Base-by-base conservation (phyloP, 2,329 filamentous ascomycete genomes). In the Chaetomiaceae sp. region DNA sequence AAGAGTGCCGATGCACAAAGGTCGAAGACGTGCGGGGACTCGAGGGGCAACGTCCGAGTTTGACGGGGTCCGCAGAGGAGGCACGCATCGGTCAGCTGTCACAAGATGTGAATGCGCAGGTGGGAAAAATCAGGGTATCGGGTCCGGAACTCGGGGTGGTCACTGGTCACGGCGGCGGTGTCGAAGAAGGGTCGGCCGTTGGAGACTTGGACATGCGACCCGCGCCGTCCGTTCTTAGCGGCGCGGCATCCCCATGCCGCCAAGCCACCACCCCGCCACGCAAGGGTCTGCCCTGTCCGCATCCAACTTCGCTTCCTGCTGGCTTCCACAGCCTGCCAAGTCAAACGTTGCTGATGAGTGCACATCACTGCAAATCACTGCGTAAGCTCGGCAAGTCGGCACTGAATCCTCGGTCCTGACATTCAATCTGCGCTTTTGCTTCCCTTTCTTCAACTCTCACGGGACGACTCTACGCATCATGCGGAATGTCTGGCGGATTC, bases 281-380 rank as follows among this genome's bases (percentile, higher is more conserved):
- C 27, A 12, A 45, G 53, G 53, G 17, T 5, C 29, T 6, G 37
- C 50, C 48, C 11, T 48, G 51, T 27, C 46, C 52, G 12, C 48
- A 47, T 25, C 57, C 54, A 51, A 55, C 54, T 53, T 54, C 19
- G 14, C 11, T 19, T 43, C 27, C 48, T 47, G 19, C 20, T 34
- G 46, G 34, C 51, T 47, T 29, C 43, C 42, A 46, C 44, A 37
- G 40, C 17, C 27, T 42, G 52, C 57, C 57, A 57, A 57, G 51
- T 55, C 25, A 50, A n/a, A n/a, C n/a, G n/a, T n/a, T 43, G n/a
- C 47, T 36, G 29, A 27, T n/a, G 34, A 8, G 25, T 46, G 58
- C 51, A 50, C 47, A 59, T 59, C 56, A 52, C 36, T 47, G 59
- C 54, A 55, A 51, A 61, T 61, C 59, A 47, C 50, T 60, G 46